phyloP scores from a whole-genome alignment of 73 alveolate genomes.

The Symbiodinium natans region DNA sequence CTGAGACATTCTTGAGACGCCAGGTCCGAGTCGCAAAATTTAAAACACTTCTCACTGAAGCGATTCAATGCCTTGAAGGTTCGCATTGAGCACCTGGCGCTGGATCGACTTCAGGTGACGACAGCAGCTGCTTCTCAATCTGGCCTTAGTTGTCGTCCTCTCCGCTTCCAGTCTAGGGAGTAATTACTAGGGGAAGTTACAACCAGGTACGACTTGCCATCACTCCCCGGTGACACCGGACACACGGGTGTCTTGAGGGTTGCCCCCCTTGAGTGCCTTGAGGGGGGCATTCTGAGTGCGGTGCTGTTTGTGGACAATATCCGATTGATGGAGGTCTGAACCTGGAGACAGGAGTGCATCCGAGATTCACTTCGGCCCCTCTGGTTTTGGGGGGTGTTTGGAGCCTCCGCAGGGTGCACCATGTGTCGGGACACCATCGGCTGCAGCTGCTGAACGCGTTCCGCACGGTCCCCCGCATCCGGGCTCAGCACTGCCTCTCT shows the following conservation, averaged over 20 bases:
- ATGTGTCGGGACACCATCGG: conserved; percentile 77
- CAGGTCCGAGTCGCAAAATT: background rate
- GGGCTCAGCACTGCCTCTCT: background rate
- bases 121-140: conserved; percentile 65
- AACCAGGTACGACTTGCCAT: too few species aligned
- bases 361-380: too few species aligned
- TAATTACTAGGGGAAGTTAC: too few species aligned
- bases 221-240: too few species aligned
- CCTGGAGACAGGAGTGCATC: too few species aligned
- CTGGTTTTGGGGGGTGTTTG: too few species aligned
- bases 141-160: background rate
- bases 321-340: background rate
- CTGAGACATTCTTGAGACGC: background rate
- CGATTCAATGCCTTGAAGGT: background rate
- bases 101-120: conserved; percentile 68
- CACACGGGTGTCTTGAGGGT: too few species aligned
- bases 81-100: background rate
- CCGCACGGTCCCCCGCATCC: conserved; percentile 57
- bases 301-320: background rate
- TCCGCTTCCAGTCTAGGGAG: too few species aligned
- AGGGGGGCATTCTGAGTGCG: background rate
- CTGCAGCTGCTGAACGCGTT: conserved; percentile 31
- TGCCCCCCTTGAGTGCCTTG: too few species aligned
- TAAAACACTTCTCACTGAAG: background rate
- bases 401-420: conserved; percentile 51